Percentiles rank a stretch among this genome's conserved stretches.
Evolutionary conservation across 2,329 filamentous ascomycete genomes (phyloP).

Genomic region (Daldinia sp.): DNA sequence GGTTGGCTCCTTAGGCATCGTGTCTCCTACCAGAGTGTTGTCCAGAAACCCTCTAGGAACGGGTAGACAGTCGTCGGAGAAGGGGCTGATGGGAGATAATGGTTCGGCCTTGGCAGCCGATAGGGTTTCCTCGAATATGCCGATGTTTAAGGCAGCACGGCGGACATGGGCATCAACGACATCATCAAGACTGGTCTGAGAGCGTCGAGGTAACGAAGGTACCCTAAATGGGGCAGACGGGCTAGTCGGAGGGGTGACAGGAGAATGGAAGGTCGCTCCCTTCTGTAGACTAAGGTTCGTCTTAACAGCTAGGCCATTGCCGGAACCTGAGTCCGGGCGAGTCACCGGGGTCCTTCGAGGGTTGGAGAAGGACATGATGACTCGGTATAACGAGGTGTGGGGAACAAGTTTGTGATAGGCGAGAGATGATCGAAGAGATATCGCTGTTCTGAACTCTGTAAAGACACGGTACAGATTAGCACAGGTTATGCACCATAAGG

Average conservation of each 20-base stretch:
- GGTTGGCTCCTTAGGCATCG: constrained; percentile 53
- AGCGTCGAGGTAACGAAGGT: constrained; percentile 67
- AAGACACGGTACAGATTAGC: constrained; percentile 43
- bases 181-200: constrained; percentile 75
- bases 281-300: constrained; percentile 70
- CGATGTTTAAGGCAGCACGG: constrained; percentile 72
- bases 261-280: constrained; percentile 72
- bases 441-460: constrained; percentile 39
- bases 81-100: constrained; percentile 52
- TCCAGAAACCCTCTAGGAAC: constrained; percentile 68
- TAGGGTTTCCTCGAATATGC: constrained; percentile 70
- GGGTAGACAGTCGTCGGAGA: constrained; percentile 65
- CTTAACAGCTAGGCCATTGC: constrained; percentile 57
- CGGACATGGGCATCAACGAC: constrained; percentile 74
- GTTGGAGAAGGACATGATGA: constrained; percentile 59
- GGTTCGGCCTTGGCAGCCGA: constrained; percentile 54
- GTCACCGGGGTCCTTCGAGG: constrained; percentile 57
- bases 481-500: constrained; percentile 43
- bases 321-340: constrained; percentile 52
- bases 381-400: constrained; percentile 40
- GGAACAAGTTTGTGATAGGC: constrained; percentile 35
- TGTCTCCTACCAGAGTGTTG: constrained; percentile 61
- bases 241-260: constrained; percentile 53
- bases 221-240: constrained; percentile 54
- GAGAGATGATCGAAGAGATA: constrained; percentile 27